These are phyloP conservation scores for Colletotrichum sp. DNA, from an alignment of 2,329 filamentous ascomycete species.

Conservation along the genomic window DNA sequence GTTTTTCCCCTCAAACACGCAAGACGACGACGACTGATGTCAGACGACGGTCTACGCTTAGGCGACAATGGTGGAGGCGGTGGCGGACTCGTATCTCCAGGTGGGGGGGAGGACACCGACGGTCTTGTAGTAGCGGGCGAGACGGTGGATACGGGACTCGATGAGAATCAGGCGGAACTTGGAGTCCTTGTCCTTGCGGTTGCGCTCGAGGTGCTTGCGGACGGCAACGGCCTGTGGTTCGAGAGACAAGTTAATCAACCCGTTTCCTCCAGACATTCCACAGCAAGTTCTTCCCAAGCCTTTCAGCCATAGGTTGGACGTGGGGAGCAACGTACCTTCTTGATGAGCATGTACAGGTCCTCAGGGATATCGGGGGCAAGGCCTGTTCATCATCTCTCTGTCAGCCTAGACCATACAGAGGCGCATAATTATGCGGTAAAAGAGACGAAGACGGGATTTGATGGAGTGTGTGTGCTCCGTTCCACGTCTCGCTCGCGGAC, in stretches of 20 bases:
- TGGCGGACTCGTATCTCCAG: slow-evolving; percentile 99
- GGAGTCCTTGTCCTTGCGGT: slow-evolving; percentile 99
- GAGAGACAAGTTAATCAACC: neutral
- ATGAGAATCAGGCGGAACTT: slow-evolving; percentile 99
- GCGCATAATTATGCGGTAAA: slow-evolving; percentile 51
- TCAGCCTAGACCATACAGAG: slow-evolving; percentile 94
- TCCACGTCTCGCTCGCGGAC: slow-evolving; percentile 6
- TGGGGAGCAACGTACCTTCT: slow-evolving; percentile 74
- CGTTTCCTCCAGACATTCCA: neutral
- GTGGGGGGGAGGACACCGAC: slow-evolving; percentile 84
- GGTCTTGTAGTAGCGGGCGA: slow-evolving; percentile 99
- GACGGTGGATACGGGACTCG: slow-evolving; percentile 99
- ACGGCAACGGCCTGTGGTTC: slow-evolving; percentile 82
- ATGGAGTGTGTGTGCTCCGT: neutral
- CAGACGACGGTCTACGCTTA: slow-evolving; percentile 54
- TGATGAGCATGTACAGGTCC: slow-evolving; percentile 99
- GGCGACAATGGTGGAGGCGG: slow-evolving; percentile 91
- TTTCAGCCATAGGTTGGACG: neutral
- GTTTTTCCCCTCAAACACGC: neutral
- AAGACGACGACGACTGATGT: neutral
- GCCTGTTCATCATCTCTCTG: slow-evolving; percentile 88
- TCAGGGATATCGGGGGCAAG: slow-evolving; percentile 98
- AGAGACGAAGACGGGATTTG: slow-evolving; percentile 1
- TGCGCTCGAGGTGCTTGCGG: slow-evolving; percentile 99
- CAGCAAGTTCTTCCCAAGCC: neutral